Evolutionary conservation across 1,284 basidiomycete species (phyloP), one percentile per base, ranked within the genome.

Genomic region (Ustilago tritici): DNA sequence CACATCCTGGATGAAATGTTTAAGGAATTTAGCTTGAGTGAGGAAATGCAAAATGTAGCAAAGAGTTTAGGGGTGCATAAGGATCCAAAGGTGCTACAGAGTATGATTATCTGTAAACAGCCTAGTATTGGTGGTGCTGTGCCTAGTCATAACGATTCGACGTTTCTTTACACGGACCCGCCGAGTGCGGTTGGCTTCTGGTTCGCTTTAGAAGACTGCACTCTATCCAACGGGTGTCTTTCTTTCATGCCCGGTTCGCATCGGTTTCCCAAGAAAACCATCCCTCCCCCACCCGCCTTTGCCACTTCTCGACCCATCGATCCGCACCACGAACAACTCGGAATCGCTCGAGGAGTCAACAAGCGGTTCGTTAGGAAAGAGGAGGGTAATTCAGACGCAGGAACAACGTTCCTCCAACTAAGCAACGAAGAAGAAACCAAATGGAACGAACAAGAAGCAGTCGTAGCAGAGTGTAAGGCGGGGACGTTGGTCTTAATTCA

Each of bases 161-260:
- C 89, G 1, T 90, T 90, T 71, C 83, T 90, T 23, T 98, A 96
- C 86, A 98, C 95, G 4, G 89, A 93, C 56, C 95, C 96, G 9
- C 94, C 94, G 0, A 92, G 91, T 7, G 95, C 96, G 0, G 89
- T 98, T 6, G 96, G 96, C 0, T 94, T 95, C 84, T 99, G 96
- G 96, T 93, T 98, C 66, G 93, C 95, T 7, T 88, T 98, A 23
- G 95, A 98, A 85, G 90, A 91, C 60, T 84, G 82, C 53, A 80
- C 82, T 12, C 28, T 36, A 12, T 35, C 28, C 10, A 84, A 84
- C 50, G 83, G 83, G 0, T 82, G 80, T 52, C 61, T 84, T 19
- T 60, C 52, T 36, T 84, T 84, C 63, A 40, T 82, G 0, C 68
- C 79, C 3, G 81, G 82, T 9, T 76, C 74, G 14, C 83, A 84